Percentiles rank a stretch among this genome's conserved stretches.
phyloP scores from a whole-genome alignment of 495 filamentous ascomycete species.

The Massariosphaeria phaeospora region DNA sequence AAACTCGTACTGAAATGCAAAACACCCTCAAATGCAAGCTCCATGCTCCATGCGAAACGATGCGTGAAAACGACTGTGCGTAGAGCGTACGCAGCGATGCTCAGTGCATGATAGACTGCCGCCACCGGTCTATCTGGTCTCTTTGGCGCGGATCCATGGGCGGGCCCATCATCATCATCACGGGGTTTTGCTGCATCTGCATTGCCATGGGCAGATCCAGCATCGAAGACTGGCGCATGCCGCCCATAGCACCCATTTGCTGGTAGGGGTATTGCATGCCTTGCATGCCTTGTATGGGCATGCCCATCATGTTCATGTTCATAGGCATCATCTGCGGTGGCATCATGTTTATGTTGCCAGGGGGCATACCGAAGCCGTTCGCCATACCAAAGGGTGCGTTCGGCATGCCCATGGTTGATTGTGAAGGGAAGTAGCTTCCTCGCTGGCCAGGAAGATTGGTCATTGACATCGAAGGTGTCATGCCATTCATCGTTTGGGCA shows the following conservation, averaged over 20 bases:
- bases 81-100: not conserved
- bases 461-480: constrained; percentile 12
- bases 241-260: constrained; percentile 37
- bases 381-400: constrained; percentile 7
- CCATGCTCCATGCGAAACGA: constrained; percentile 32
- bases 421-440: constrained; percentile 26
- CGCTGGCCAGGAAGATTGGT: constrained; percentile 11
- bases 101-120: constrained; percentile 36
- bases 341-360: constrained; percentile 3
- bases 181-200: constrained; percentile 37
- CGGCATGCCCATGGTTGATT: constrained; percentile 11
- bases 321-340: constrained; percentile 24
- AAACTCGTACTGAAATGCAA: constrained; percentile 2
- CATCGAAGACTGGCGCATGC: constrained; percentile 27
- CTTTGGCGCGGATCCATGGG: constrained; percentile 55
- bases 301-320: constrained; percentile 35
- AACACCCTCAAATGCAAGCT: not conserved
- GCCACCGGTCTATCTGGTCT: constrained; percentile 86
- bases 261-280: constrained; percentile 20
- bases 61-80: too few species aligned
- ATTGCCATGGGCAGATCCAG: constrained; percentile 27
- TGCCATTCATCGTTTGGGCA: constrained; percentile 23
- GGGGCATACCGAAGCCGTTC: constrained; percentile 22
- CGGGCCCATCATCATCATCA: constrained; percentile 37
- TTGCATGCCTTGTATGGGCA: constrained; percentile 30